These are phyloP conservation scores for Blastobotrys attinorum DNA, from an alignment of 805 yeast species.

Conservation along the genomic window DNA sequence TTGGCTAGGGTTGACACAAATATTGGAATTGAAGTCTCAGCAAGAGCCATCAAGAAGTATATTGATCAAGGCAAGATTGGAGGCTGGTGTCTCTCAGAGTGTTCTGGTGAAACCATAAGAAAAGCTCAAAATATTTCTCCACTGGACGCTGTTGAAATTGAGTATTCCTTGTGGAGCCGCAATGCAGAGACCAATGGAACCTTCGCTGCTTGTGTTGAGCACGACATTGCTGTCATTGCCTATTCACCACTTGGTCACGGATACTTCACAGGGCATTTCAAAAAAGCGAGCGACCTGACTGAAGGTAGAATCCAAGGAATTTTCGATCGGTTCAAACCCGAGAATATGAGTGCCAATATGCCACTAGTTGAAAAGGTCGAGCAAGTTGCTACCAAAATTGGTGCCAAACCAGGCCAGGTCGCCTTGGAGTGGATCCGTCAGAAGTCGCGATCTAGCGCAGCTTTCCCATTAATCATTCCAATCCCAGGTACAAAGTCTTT, in stretches of 20 bases:
- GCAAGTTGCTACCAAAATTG: constrained; percentile 40
- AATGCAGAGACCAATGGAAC: constrained; percentile 59
- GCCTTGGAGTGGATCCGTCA: constrained; percentile 61
- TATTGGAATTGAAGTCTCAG: constrained; percentile 51
- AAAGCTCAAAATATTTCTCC: constrained; percentile 50
- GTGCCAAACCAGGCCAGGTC: constrained; percentile 53
- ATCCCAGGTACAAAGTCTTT: constrained; percentile 70
- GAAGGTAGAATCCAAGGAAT: background rate
- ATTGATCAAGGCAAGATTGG: constrained; percentile 59
- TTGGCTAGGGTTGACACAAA: constrained; percentile 57
- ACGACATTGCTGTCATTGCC: constrained; percentile 59
- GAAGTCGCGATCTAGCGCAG: constrained; percentile 26
- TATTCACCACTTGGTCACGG: constrained; percentile 86
- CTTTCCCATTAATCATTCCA: constrained; percentile 55
- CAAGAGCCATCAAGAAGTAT: constrained; percentile 47
- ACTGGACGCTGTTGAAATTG: constrained; percentile 67
- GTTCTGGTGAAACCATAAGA: constrained; percentile 49
- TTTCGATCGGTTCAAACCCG: constrained; percentile 53
- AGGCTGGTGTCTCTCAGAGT: constrained; percentile 71
- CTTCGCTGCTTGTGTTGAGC: constrained; percentile 48
- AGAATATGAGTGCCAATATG: constrained; percentile 48
- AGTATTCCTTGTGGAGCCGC: constrained; percentile 62
- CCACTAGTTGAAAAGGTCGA: constrained; percentile 41
- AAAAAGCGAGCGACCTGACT: constrained; percentile 39
- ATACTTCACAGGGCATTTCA: constrained; percentile 56